Conservation (phyloP, 352 stramenopile genomes). For the Phytophthora litchii region DNA sequence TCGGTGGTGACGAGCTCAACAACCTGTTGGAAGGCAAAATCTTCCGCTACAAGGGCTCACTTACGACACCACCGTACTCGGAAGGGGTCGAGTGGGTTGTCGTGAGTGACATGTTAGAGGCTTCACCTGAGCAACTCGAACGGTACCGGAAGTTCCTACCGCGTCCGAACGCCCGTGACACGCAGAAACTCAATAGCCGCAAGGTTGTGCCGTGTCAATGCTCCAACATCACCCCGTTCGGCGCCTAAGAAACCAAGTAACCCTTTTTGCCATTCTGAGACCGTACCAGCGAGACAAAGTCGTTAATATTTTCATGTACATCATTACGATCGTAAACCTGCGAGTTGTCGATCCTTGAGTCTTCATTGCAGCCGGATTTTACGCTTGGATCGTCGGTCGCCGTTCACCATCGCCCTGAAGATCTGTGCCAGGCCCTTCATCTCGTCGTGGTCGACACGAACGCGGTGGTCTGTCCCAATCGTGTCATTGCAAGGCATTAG, state of each 20-base stretch:
- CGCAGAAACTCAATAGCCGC: slow-evolving; percentile 58
- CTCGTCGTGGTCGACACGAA: slow-evolving; percentile 19
- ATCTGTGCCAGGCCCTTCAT: slow-evolving; percentile 24
- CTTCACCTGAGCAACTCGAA: slow-evolving; percentile 56
- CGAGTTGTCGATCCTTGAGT: slow-evolving; percentile 3
- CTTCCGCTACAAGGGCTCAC: slow-evolving; percentile 65
- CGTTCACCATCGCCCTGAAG: slow-evolving; percentile 30
- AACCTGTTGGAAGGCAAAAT: slow-evolving; percentile 43
- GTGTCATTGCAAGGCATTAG: slow-evolving; percentile 10
- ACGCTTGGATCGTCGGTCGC: slow-evolving; percentile 18
- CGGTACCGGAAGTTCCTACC: slow-evolving; percentile 51
- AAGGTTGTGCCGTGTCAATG: slow-evolving; percentile 35
- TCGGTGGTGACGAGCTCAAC: slow-evolving; percentile 29
- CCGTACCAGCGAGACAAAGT: slow-evolving; percentile 6
- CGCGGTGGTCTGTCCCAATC: slow-evolving; percentile 10
- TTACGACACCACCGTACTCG: slow-evolving; percentile 78
- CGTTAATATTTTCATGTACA: slow-evolving; percentile 25
- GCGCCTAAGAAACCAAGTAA: slow-evolving; percentile 16
- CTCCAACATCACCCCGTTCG: slow-evolving; percentile 23
- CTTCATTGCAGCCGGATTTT: slow-evolving; percentile 25
- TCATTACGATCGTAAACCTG: slow-evolving; percentile 10
- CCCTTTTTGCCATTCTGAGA: slow-evolving; percentile 5
- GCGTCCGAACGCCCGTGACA: slow-evolving; percentile 50
- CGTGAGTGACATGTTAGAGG: slow-evolving; percentile 50
- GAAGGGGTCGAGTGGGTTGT: slow-evolving; percentile 80